Evolutionary conservation across 441 rosid species (phyloP), one percentile per base, ranked within the genome.

Genomic region (Mallotus repandus): DNA sequence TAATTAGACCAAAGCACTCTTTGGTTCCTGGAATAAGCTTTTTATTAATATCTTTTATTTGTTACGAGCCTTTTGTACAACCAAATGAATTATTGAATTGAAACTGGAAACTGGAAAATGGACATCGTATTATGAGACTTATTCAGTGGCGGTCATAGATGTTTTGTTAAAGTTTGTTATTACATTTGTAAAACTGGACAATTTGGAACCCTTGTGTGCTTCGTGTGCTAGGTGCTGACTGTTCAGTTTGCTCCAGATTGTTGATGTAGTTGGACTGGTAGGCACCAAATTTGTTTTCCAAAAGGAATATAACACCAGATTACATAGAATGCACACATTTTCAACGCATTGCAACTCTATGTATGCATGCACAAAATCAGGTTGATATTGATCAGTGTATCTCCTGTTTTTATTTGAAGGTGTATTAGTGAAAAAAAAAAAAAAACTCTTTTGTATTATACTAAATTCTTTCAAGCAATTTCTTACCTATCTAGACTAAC

Each of bases 151-250:
- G 54, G 15, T 56, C 35, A 25, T 12, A 5, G 48, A 16, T 43
- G 18, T 45, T 46, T 13, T 46, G 18, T 8, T 32, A 25, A 7
- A 16, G 22, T 46, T 46, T 60, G 32, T 41, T 21, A 29, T 71
- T 19, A 50, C 61, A 71, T 62, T 55, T 38, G 59, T 29, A 16
- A 46, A 58, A 21, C 15, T 46, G 25, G 22, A 43, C 18, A 46
- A n/a, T 4, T 75, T 35, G 21, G n/a, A 25, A 68, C 60, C 54
- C 32, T 63, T 68, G 68, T 61, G 53, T 53, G 4, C 57, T 52
- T 66, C 22, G 14, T 29, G 56, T 46, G 15, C 2, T 56, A 9
- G 52, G 38, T 14, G 11, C 46, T 14, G 1, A 29, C 15, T 9
- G 32, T n/a, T 29, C 58, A 16, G 7, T 29, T 38, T 29, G 22